Evolutionary conservation across 345 rosid species (phyloP).

Genomic region (Rhodamnia argentea): DNA sequence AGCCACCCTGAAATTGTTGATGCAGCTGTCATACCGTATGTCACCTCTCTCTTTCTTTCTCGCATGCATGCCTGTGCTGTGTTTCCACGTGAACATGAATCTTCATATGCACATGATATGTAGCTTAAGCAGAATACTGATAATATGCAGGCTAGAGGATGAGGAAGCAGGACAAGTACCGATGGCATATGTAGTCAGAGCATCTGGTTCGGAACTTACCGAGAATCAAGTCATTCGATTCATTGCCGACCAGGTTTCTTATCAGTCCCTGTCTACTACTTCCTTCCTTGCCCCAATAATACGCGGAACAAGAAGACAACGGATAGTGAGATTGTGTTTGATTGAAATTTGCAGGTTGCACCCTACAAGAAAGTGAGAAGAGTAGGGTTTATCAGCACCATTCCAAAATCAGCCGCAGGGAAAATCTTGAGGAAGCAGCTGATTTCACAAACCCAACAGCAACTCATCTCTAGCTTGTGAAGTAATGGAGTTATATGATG

Average conservation of each 20-base stretch:
- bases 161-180: slow-evolving; percentile 62
- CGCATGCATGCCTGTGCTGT: background rate
- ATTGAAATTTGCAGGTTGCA: slow-evolving; percentile 33
- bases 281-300: background rate
- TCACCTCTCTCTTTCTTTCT: background rate
- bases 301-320: background rate
- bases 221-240: slow-evolving; percentile 42
- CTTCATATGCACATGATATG: background rate
- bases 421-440: slow-evolving; percentile 53
- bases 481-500: background rate
- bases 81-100: background rate
- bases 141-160: slow-evolving; percentile 36
- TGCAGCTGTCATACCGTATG: slow-evolving; percentile 56
- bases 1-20: slow-evolving; percentile 40
- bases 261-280: background rate
- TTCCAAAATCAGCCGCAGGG: slow-evolving; percentile 60
- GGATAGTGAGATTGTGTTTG: background rate
- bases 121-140: background rate
- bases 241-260: slow-evolving; percentile 42
- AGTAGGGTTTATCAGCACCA: slow-evolving; percentile 33
- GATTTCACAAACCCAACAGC: slow-evolving; percentile 23
- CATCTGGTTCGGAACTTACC: slow-evolving; percentile 27
- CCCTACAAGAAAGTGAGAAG: slow-evolving; percentile 60
- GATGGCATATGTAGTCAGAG: slow-evolving; percentile 56
- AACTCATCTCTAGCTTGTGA: slow-evolving; percentile 23